Evolutionary conservation across 768 basidiomycete species (phyloP), one percentile per base, ranked within the genome.

Genomic region (Termitomyces sp.): DNA sequence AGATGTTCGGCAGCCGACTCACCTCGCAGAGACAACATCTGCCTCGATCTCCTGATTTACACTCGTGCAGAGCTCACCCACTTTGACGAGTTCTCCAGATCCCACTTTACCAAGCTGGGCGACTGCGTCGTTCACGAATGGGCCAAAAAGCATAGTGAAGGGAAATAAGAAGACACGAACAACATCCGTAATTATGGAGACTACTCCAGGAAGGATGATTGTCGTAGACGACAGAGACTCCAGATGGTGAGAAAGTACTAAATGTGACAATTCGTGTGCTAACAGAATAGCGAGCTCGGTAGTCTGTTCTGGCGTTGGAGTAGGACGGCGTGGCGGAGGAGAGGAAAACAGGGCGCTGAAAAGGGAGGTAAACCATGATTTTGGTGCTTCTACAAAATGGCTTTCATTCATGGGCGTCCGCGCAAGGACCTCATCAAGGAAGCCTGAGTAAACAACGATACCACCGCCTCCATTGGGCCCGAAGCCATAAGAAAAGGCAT

Each of bases 401-500:
- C 65, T 51, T 8, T 59, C 49, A 30, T 56, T 60, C 28, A 66
- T 66, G 4, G 79, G 72, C 32, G 70, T 68, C 60, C 77, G 79
- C 40, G 81, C 67, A 34, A 97, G 76, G 51, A 98, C 86, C 54
- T 93, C 86, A 66, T 98, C 91, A 48, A 98, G 68, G 73, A 98
- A 92, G 5, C 96, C 96, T 12, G 91, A 91, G 70, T 92, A 98
- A 9, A 99, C 84, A 54, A 98, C 95, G 56, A 99, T 82, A 6
- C 97, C 96, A 56, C 93, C 94, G 0, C 87, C 91, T 37, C 91
- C 89, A 64, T 94, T 84, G 3, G 91, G 88, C 12, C 93, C 93
- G 62, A 98, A 98, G 1, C 96, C 96, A 66, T 95, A 98, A 1
- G 89, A 91, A 69, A 99, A 97, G 1, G 97, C 96, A 65, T 98